phyloP scores from a whole-genome alignment of 371 early-diverging fungal species.

The Saksenaea oblongispora region DNA sequence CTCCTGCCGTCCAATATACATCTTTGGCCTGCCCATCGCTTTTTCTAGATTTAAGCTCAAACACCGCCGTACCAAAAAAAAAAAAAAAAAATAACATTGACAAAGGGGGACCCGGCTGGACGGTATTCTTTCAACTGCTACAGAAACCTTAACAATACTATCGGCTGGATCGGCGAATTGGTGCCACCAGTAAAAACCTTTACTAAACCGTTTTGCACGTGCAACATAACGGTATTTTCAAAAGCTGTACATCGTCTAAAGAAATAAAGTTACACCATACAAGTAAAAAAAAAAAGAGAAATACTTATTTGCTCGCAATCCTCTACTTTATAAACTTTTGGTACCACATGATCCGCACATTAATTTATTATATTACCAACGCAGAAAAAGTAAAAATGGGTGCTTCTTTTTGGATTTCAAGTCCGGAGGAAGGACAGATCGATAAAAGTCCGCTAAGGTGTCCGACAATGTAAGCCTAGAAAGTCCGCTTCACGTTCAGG shows the following conservation, averaged over 20 bases:
- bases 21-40: not conserved
- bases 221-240: not conserved
- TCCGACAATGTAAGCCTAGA: not conserved
- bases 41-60: not conserved
- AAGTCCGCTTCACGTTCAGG: not conserved
- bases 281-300: not conserved
- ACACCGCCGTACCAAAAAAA: not conserved
- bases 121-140: not conserved
- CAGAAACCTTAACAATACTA: not conserved
- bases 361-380: not conserved
- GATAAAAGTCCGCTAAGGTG: not conserved
- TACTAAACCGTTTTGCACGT: not conserved
- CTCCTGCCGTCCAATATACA: not conserved
- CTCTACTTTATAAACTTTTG: not conserved
- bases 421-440: not conserved
- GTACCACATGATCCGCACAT: slow-evolving; percentile 3
- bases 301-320: not conserved
- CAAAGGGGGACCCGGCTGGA: not conserved
- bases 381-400: not conserved
- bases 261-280: not conserved
- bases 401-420: not conserved
- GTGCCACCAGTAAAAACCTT: slow-evolving; percentile 3
- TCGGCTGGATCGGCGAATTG: slow-evolving; percentile 6
- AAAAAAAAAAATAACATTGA: not conserved
- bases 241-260: not conserved